Evolutionary conservation across 768 basidiomycete genomes (phyloP).

Genomic region (Amanita fuliginea): DNA sequence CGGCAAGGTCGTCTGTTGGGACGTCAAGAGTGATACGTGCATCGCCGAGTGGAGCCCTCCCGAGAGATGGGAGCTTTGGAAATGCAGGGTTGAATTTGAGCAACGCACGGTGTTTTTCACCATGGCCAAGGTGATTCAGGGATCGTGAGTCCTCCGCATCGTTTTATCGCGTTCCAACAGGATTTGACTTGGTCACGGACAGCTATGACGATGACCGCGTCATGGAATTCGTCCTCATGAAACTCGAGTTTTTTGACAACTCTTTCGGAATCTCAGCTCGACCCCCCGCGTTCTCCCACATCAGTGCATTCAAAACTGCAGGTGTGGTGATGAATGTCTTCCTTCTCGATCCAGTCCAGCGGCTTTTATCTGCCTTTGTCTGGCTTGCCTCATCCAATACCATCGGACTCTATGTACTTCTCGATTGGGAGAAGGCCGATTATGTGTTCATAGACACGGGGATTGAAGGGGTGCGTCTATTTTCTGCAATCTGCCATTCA

Average conservation of each 20-base stretch:
- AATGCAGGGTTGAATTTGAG: conserved; percentile 69
- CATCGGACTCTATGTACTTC: conserved; percentile 50
- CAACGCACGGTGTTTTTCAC: conserved; percentile 62
- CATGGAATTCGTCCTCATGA: conserved; percentile 67
- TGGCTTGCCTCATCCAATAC: conserved; percentile 46
- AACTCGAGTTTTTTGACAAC: conserved; percentile 46
- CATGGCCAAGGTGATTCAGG: conserved; percentile 54
- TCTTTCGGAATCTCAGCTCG: conserved; percentile 22
- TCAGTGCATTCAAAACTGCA: conserved; percentile 52
- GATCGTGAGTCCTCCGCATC: conserved; percentile 27
- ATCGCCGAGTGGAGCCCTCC: conserved; percentile 63
- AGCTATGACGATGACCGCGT: conserved; percentile 51
- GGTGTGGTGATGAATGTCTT: conserved; percentile 75
- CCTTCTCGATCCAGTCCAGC: conserved; percentile 50
- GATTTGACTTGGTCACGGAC: background rate
- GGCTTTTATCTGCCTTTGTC: conserved; percentile 59
- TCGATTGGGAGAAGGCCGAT: conserved; percentile 54
- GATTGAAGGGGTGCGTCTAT: conserved; percentile 53
- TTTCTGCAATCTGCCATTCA: conserved; percentile 2
- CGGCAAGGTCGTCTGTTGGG: conserved; percentile 71
- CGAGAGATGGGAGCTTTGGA: conserved; percentile 62
- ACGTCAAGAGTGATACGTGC: conserved; percentile 47
- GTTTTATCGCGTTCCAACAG: background rate
- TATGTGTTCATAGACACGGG: conserved; percentile 69
- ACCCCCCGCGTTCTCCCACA: conserved; percentile 42